A percentile compares a stretch with the other conserved stretches of the same genome.
Conservation (phyloP, 2,329 filamentous ascomycete genomes). For the Nothophaeocryptopus gaeumannii region DNA sequence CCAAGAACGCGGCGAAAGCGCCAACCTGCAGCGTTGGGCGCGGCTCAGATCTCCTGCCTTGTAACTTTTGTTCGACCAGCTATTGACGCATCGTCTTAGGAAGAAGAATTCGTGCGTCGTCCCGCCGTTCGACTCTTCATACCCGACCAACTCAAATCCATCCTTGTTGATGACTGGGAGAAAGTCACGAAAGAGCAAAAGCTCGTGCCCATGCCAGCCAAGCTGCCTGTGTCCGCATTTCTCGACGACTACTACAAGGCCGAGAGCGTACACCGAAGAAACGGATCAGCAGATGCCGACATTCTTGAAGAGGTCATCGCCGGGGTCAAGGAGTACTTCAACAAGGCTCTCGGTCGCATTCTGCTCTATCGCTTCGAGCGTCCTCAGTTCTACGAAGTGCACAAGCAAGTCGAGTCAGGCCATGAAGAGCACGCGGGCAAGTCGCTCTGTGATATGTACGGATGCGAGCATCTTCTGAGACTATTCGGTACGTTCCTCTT, state of each 20-base stretch:
- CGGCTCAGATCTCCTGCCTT: too few relatives aligned
- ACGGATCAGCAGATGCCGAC: conserved; percentile 70
- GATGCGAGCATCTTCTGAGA: conserved; percentile 85
- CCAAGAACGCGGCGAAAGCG: too few relatives aligned
- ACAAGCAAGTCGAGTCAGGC: conserved; percentile 62
- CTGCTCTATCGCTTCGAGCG: conserved; percentile 93
- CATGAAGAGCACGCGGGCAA: conserved; percentile 67
- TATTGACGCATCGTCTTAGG: conserved; percentile 55
- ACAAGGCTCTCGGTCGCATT: conserved; percentile 81
- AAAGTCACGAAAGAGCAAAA: conserved; percentile 95
- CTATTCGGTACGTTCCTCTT: conserved; percentile 68
- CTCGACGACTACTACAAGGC: conserved; percentile 80
- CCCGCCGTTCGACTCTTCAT: conserved; percentile 83
- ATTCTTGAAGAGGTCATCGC: conserved; percentile 86
- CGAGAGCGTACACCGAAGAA: conserved; percentile 65
- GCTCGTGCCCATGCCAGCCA: conserved; percentile 78
- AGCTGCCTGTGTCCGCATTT: conserved; percentile 71
- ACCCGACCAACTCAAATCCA: conserved; percentile 84
- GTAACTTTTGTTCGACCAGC: not conserved
- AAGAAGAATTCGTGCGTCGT: conserved; percentile 79
- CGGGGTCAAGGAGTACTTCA: conserved; percentile 90
- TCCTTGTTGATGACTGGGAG: conserved; percentile 98
- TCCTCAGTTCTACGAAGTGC: conserved; percentile 76
- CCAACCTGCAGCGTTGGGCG: too few relatives aligned
- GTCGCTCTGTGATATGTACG: conserved; percentile 77